Evolutionary conservation across 2,329 filamentous ascomycete species (phyloP), one percentile per base, ranked within the genome.

Genomic region (Trichoderma aggressivum): DNA sequence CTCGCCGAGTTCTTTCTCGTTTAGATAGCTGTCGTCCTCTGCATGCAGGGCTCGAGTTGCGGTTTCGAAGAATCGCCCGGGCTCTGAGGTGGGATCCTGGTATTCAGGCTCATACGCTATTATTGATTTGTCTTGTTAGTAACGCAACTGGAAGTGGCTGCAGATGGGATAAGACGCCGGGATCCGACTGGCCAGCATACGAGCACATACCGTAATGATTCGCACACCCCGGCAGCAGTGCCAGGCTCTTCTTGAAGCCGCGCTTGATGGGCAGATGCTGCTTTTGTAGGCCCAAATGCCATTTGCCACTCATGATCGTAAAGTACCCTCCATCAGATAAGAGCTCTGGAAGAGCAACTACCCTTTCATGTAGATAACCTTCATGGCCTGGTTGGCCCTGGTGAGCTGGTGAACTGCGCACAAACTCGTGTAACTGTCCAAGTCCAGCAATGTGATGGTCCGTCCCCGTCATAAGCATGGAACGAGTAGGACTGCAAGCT

Each of bases 401-500:
- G 75, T 89, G 87, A 0, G 85, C 77, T 26, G 30, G 77, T 5
- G 66, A 69, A 39, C 66, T 69, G 28, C 66, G 66, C 7, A 61
- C 30, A 39, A 69, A 60, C 24, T 69, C 66, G 39, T 69, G 43
- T 60, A 69, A 39, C n/a, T 69, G 66, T 61, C 66, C 66, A 24
- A 90, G 81, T 1, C 89, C 86, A 11, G 85, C 85, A 70, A 87
- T 87, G 76, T 87, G 88, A 74, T 90, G 85, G 75, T 90, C 88
- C 0, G 77, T 77, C 10, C 77, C 78, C 10, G 88, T 90, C 84
- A 91, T 87, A 74, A 91, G 85, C 89, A 91, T 91, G 21, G 88
- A 87, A 47, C 89, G 82, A 3, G 88, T 89, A 2, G 89, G 89
- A 63, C 88, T 90, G 79, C 88, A 91, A 64, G 89, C 89, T 3